These are phyloP conservation scores for Umbelopsis sp. DNA, from an alignment of 192 early-diverging fungal genomes.

Conservation along the genomic window DNA sequence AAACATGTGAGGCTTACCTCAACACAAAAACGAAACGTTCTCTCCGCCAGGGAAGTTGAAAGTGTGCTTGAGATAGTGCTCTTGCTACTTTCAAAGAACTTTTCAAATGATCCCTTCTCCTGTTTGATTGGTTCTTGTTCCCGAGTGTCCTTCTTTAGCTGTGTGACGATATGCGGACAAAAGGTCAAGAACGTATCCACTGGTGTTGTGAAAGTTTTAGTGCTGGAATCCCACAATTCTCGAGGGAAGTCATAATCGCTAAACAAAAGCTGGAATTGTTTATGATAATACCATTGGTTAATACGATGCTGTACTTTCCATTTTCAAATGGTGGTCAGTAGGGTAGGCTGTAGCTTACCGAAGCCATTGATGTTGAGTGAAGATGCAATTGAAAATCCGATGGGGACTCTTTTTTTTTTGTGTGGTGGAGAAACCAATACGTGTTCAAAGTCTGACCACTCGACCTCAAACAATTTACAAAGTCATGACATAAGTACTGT, in stretches of 20 bases:
- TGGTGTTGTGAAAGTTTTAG: slow-evolving; percentile 45
- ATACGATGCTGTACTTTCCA: not conserved
- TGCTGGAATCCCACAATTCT: slow-evolving; percentile 49
- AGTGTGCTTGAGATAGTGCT: not conserved
- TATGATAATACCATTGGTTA: no score
- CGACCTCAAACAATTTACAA: no score
- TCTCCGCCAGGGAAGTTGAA: not conserved
- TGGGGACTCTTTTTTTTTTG: no score
- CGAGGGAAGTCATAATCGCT: slow-evolving; percentile 50
- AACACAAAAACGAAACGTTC: slow-evolving; percentile 14
- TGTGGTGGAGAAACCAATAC: no score
- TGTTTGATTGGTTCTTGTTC: slow-evolving; percentile 43
- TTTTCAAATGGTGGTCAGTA: not conserved
- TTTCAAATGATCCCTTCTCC: slow-evolving; percentile 8
- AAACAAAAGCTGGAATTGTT: slow-evolving; percentile 38
- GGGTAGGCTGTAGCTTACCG: not conserved
- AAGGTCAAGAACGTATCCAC: slow-evolving; percentile 49
- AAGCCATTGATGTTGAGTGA: not conserved
- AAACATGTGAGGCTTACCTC: slow-evolving; percentile 19
- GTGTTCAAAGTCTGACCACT: no score
- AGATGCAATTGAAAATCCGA: no score
- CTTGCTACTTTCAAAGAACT: not conserved
- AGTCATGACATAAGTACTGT: no score
- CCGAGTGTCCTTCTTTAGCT: slow-evolving; percentile 43
- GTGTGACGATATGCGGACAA: slow-evolving; percentile 50